These are phyloP conservation scores for Fusarium ramigenum DNA, from an alignment of 2,329 filamentous ascomycete species.

Conservation along the genomic window DNA sequence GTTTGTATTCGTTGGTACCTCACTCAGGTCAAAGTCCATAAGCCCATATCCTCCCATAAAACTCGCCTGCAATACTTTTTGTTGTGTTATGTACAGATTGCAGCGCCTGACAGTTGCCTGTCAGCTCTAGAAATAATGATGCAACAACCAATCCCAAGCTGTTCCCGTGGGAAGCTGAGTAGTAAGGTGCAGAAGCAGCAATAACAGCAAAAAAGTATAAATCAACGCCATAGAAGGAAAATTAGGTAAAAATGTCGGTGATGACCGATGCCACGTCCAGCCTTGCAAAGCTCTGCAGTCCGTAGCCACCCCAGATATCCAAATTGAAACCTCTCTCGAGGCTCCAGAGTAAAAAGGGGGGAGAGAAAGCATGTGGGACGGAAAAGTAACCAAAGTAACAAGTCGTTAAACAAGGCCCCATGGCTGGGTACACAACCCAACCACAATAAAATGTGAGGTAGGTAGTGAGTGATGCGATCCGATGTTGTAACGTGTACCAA, in stretches of 20 bases:
- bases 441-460: slow-evolving; percentile 16
- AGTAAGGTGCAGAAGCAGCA: slow-evolving; percentile 4
- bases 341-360: background rate
- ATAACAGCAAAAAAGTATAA: background rate
- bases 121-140: slow-evolving; percentile 38
- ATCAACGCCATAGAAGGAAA: slow-evolving; percentile 32
- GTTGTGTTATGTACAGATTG: slow-evolving; percentile 38
- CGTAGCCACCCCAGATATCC: background rate
- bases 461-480: slow-evolving; percentile 8
- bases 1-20: slow-evolving; percentile 29
- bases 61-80: slow-evolving; percentile 23
- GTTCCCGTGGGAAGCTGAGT: slow-evolving; percentile 10
- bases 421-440: slow-evolving; percentile 7
- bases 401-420: slow-evolving; percentile 28
- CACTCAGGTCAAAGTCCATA: slow-evolving; percentile 8
- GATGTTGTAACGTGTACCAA: slow-evolving; percentile 17
- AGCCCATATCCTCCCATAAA: slow-evolving; percentile 16
- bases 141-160: slow-evolving; percentile 21
- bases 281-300: slow-evolving; percentile 25
- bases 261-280: slow-evolving; percentile 34
- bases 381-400: slow-evolving; percentile 27
- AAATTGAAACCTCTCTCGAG: background rate
- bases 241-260: slow-evolving; percentile 35
- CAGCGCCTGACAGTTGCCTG: slow-evolving; percentile 26
- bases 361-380: slow-evolving; percentile 16